Evolutionary conservation across 768 basidiomycete genomes (phyloP), one percentile per base, ranked within the genome.

Genomic region (Suillus clintonianus): DNA sequence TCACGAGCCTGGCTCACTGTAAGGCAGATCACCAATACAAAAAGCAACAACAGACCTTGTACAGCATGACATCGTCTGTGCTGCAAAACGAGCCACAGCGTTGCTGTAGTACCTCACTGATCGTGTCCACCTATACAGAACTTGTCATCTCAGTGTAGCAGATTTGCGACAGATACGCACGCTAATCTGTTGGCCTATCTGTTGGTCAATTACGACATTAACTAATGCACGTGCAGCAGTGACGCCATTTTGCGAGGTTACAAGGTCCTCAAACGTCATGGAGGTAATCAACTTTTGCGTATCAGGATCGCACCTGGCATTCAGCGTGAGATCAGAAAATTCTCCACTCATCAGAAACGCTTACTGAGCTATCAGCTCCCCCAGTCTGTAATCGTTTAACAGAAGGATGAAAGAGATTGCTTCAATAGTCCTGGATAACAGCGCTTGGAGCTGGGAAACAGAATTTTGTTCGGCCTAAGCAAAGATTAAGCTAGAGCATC

Each of bases 11-110:
- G 32, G 45, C 15, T 30, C 54, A 63, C 53, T 69, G 43, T 54
- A 41, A 53, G 56, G n/a, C n/a, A 55, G 17, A 62, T 24, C n/a
- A 51, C 15, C 43, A 42, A 51, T 54, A 59, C 47, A 19, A 14
- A 59, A 61, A 45, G 19, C 19, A n/a, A 53, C 19, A n/a, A 68
- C 78, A 62, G 69, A 88, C 95, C 83, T 99, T 99, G 81, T 99
- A 98, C 34, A 97, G 77, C 85, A 97, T 92, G 50, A 99, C 97
- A 77, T 99, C 97, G 71, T 98, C 97, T 2, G 96, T 90, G 68
- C 96, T 96, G 76, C 95, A 98, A 84, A 99, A 99, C 15, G 95
- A 94, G 3, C 97, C 96, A 68, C 97, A 99, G 73, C 95, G 85
- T 70, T 92, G 89, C 72, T 99, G 97, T 43, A 99, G 78, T 48